Conservation (phyloP, 108 stramenopile genomes). For the Schizochytrium sp. region DNA sequence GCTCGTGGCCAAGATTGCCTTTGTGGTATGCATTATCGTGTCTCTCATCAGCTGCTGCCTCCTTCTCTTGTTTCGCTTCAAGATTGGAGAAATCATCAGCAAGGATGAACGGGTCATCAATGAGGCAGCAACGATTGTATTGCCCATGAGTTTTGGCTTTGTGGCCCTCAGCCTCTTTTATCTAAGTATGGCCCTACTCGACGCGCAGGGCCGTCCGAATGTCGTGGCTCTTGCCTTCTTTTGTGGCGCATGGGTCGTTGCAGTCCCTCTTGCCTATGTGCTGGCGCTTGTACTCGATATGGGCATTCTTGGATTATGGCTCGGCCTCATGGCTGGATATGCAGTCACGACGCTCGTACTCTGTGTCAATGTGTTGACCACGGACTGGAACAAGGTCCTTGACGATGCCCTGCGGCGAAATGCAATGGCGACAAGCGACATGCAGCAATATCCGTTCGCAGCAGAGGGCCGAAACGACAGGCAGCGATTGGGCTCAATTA, state of each 20-base stretch:
- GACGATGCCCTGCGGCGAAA: not conserved
- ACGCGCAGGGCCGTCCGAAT: not conserved
- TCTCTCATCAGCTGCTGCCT: not conserved
- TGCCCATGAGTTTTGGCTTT: not conserved
- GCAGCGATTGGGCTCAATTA: not conserved
- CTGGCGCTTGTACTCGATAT: not conserved
- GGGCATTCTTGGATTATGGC: conserved; percentile 19
- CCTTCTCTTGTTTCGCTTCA: not conserved
- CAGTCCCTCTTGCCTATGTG: conserved; percentile 22
- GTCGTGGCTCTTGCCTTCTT: conserved; percentile 11
- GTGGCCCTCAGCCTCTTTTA: conserved; percentile 7
- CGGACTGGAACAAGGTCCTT: not conserved
- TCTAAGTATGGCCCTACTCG: conserved; percentile 2
- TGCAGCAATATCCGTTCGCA: not conserved
- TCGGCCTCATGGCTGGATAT: conserved; percentile 9
- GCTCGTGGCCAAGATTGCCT: conserved; percentile 12
- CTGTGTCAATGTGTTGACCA: not conserved
- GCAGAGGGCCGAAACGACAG: no score
- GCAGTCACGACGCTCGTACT: not conserved
- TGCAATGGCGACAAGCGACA: not conserved
- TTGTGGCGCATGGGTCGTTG: conserved; percentile 16
- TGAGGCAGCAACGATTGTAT: not conserved
- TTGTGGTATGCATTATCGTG: not conserved
- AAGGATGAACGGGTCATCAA: not conserved
- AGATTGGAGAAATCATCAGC: not conserved